Evolutionary conservation across 164 flowering plant species (phyloP).

Genomic region (Aristolochia fimbriata): DNA sequence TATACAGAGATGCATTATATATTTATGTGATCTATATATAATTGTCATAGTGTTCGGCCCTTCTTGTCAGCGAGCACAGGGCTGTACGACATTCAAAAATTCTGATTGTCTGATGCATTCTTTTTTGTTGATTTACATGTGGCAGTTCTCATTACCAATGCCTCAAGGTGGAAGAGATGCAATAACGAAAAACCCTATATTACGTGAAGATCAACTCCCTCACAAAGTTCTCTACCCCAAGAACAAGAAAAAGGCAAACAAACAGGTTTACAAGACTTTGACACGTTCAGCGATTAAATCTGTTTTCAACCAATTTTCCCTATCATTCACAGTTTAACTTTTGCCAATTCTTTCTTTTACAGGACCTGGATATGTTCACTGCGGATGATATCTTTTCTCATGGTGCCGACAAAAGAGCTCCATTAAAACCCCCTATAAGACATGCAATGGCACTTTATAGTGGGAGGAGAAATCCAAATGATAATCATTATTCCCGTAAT

Average conservation of each 20-base stretch:
- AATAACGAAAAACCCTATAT: conserved; percentile 62
- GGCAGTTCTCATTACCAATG: conserved; percentile 80
- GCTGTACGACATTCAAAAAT: no score
- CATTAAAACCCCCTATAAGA: conserved; percentile 67
- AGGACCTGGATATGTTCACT: conserved; percentile 49
- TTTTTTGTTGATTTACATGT: conserved; percentile 2
- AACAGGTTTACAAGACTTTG: conserved; percentile 28
- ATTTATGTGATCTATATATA: no score
- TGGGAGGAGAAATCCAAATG: conserved; percentile 78
- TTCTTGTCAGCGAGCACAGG: no score
- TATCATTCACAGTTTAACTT: not conserved
- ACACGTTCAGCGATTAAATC: not conserved
- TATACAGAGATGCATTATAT: no score
- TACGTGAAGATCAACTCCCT: conserved; percentile 96
- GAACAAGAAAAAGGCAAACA: conserved; percentile 58
- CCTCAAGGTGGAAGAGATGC: conserved; percentile 97
- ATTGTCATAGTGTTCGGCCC: no score
- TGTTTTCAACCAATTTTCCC: not conserved
- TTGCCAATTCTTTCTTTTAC: not conserved
- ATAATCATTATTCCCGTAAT: conserved; percentile 63
- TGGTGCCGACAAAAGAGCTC: conserved; percentile 42
- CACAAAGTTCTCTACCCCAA: conserved; percentile 70
- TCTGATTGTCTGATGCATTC: not conserved
- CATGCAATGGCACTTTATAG: conserved; percentile 64
- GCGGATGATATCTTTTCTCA: conserved; percentile 41